Base-by-base conservation (phyloP, 148 eudicot genomes). In the Vaccinium macrocarpon region DNA sequence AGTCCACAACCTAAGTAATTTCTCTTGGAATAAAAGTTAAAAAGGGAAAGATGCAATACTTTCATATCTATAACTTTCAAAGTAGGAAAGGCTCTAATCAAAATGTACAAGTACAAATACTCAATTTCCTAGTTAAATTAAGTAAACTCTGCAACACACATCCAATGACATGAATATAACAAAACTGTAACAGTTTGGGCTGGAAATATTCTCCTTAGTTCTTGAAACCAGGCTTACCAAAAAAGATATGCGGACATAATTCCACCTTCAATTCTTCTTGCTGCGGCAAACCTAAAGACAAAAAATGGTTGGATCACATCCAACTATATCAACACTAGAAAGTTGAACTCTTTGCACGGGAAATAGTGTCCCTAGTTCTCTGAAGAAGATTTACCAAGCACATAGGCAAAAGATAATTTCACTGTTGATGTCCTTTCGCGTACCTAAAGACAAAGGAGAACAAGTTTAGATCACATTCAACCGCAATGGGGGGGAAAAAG, bases 391-490 rank as follows among this genome's bases (percentile, higher is more conserved):
- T 68, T 68, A 27, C 73, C 73, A 68, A 27, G 13, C 73, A 27
- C 73, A 3, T 66, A 68, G 38, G 7, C 73, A 68, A 29, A 25
- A 25, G 73, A 68, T 27, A 68, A 68, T 25, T 68, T 27, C 38
- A 68, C 18, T 68, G 73, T 27, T 14, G 73, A 68, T 68, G 38
- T 68, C 73, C 35, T 68, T 68, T 27, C 2, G 73, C 73, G 7
- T 35, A 14, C 73, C 73, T 68, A 68, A 68, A 68, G 13, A 68
- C 38, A 27, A 29, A 32, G 73, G 38, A 68, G 73, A 29, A 27
- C 42, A 68, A 46, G 18, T 29, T 62, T 57, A 49, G 38, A 82
- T 38, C 84, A 82, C 76, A 82, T 82, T 42, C 59, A 70, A 61
- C 52, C 42, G 50, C 21, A n/a, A 80, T 19, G 3, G 8, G 29